Conservation (phyloP, 2,329 filamentous ascomycete genomes). For the Tolypocladium album region DNA sequence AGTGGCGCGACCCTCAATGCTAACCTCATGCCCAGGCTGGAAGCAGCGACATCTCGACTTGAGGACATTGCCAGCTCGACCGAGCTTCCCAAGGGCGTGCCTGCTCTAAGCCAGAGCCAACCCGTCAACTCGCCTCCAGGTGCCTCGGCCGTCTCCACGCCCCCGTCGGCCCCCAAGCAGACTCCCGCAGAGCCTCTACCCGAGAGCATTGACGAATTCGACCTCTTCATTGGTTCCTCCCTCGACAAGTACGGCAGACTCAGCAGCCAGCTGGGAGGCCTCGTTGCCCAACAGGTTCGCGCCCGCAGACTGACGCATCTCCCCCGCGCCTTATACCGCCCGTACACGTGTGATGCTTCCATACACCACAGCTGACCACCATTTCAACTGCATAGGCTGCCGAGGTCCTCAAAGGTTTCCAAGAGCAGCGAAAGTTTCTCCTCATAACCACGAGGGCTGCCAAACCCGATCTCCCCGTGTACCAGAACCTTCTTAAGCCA, state of each 20-base stretch:
- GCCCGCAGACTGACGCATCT: not conserved
- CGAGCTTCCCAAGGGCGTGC: constrained; percentile 43
- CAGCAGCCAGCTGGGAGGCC: constrained; percentile 66
- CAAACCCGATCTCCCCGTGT: constrained; percentile 67
- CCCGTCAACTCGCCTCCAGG: constrained; percentile 18
- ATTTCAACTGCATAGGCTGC: constrained; percentile 26
- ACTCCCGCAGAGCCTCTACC: constrained; percentile 50
- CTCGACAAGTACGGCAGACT: constrained; percentile 69
- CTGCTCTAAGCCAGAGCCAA: constrained; percentile 29
- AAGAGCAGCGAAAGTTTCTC: constrained; percentile 78
- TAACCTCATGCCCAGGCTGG: constrained; percentile 60
- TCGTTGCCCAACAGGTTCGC: constrained; percentile 69
- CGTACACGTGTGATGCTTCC: too few relatives aligned
- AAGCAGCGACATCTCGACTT: constrained; percentile 89
- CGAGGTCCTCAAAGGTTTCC: constrained; percentile 55
- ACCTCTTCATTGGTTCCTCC: constrained; percentile 61
- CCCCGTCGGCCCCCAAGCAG: constrained; percentile 27
- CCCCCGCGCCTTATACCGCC: too few relatives aligned
- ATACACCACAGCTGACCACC: not conserved
- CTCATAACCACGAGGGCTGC: constrained; percentile 82
- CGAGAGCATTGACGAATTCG: constrained; percentile 77
- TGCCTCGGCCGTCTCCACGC: constrained; percentile 21
- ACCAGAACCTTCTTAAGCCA: constrained; percentile 73
- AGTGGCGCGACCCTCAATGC: constrained; percentile 13
- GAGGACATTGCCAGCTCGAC: constrained; percentile 88